phyloP scores from a whole-genome alignment of 257 asterid genomes.

The Orobanche coerulescens region DNA sequence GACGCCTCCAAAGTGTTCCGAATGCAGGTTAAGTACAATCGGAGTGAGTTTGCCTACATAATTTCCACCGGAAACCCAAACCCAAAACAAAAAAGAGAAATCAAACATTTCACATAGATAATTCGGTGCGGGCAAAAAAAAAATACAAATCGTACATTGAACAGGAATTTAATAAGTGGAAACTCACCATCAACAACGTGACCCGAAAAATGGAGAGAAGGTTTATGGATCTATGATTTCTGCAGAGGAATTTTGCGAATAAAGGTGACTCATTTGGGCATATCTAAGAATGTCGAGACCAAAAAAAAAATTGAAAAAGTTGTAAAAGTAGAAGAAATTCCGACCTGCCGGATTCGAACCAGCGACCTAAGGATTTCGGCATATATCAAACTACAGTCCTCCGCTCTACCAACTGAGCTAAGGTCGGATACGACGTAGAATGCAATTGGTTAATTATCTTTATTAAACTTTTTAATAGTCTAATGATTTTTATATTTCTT shows the following conservation, averaged over 20 bases:
- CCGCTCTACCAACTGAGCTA: no score
- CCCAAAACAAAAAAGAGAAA: background rate
- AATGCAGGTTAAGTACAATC: constrained; percentile 68
- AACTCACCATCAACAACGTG: constrained; percentile 27
- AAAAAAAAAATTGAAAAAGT: no score
- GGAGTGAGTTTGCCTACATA: constrained; percentile 47
- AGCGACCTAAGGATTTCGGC: constrained; percentile 82
- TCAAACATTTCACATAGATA: background rate
- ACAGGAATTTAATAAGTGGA: background rate
- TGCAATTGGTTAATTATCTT: no score
- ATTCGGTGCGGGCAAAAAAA: background rate
- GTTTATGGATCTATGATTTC: constrained; percentile 17
- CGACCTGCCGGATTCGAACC: constrained; percentile 97
- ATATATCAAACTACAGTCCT: no score
- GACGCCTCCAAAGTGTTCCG: constrained; percentile 90
- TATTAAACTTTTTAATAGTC: no score
- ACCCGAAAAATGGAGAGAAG: constrained; percentile 3
- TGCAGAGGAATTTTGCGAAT: background rate
- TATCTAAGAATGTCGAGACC: no score
- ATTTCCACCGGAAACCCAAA: background rate
- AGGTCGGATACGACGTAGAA: no score
- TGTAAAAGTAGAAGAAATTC: no score
- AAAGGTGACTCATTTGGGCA: no score
- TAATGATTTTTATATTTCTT: no score
- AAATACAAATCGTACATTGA: no score